These are phyloP conservation scores for Withania somnifera DNA, from an alignment of 305 asterid species.

Conservation along the genomic window DNA sequence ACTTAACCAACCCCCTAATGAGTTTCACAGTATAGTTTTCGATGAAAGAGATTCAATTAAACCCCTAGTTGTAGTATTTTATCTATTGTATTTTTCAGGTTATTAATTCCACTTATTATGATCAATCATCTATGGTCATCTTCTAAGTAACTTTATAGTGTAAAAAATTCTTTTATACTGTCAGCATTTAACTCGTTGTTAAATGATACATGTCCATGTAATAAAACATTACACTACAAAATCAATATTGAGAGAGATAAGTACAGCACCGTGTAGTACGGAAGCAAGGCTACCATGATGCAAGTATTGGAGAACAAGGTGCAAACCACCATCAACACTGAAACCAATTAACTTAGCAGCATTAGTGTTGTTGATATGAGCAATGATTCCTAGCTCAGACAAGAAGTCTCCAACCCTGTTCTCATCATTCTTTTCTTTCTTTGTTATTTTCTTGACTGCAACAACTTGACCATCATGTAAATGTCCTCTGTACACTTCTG, in stretches of 20 bases:
- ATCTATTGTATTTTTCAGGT: not conserved
- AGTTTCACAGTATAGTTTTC: not conserved
- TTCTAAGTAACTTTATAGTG: not conserved
- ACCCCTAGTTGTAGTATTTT: not conserved
- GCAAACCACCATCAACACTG: constrained; percentile 65
- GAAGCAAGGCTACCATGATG: constrained; percentile 84
- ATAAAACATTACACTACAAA: not conserved
- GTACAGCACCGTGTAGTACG: constrained; percentile 50
- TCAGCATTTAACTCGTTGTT: not conserved
- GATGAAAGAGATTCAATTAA: not conserved
- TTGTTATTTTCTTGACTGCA: constrained; percentile 79
- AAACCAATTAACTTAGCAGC: constrained; percentile 82
- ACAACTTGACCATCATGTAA: constrained; percentile 68
- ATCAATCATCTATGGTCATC: not conserved
- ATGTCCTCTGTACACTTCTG: constrained; percentile 84
- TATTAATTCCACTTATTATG: not conserved
- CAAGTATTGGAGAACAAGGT: constrained; percentile 71
- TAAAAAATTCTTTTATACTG: not conserved
- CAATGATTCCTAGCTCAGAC: constrained; percentile 89
- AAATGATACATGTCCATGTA: not conserved
- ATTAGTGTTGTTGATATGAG: constrained; percentile 83
- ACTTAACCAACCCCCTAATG: not conserved
- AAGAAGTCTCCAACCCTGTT: constrained; percentile 75
- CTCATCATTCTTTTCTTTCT: constrained; percentile 57
- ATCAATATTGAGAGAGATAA: not conserved